These are phyloP conservation scores for Ananas comosus DNA, from an alignment of 176 grass and related monocot genomes.

Conservation along the genomic window DNA sequence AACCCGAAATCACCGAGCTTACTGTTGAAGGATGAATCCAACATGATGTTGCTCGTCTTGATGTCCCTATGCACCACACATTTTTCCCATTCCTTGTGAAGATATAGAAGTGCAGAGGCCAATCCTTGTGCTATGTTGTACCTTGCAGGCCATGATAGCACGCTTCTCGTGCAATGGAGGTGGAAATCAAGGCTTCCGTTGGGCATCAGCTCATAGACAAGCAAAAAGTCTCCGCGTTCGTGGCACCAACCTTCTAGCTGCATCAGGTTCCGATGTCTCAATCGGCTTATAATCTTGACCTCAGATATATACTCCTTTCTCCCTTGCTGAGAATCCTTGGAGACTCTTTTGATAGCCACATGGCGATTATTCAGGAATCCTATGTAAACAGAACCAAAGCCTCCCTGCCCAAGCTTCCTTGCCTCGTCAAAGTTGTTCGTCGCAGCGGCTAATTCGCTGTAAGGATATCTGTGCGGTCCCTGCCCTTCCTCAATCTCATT, in stretches of 20 bases:
- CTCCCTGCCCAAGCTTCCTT: conserved; percentile 70
- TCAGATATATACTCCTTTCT: conserved; percentile 63
- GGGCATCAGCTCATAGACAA: conserved; percentile 76
- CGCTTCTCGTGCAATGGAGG: conserved; percentile 36
- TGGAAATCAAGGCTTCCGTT: conserved; percentile 76
- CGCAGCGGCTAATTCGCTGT: conserved; percentile 41
- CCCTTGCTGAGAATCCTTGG: conserved; percentile 53
- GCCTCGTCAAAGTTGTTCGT: conserved; percentile 58
- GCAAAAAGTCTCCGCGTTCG: conserved; percentile 64
- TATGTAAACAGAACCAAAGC: conserved; percentile 66
- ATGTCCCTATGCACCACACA: conserved; percentile 61
- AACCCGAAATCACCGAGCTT: conserved; percentile 85
- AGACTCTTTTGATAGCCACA: conserved; percentile 73
- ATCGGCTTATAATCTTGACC: conserved; percentile 79
- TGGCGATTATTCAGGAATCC: conserved; percentile 44
- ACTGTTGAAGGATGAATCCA: conserved; percentile 58
- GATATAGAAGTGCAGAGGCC: conserved; percentile 68
- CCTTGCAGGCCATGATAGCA: conserved; percentile 39
- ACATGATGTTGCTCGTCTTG: conserved; percentile 48
- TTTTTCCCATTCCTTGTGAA: conserved; percentile 55
- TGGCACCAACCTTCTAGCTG: conserved; percentile 85
- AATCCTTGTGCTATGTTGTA: conserved; percentile 47
- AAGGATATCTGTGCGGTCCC: conserved; percentile 45
- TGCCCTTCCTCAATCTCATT: conserved; percentile 43
- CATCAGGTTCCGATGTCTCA: conserved; percentile 64